Evolutionary conservation across 2,329 filamentous ascomycete species (phyloP), one percentile per base, ranked within the genome.

Genomic region (Colletotrichum falcatum): DNA sequence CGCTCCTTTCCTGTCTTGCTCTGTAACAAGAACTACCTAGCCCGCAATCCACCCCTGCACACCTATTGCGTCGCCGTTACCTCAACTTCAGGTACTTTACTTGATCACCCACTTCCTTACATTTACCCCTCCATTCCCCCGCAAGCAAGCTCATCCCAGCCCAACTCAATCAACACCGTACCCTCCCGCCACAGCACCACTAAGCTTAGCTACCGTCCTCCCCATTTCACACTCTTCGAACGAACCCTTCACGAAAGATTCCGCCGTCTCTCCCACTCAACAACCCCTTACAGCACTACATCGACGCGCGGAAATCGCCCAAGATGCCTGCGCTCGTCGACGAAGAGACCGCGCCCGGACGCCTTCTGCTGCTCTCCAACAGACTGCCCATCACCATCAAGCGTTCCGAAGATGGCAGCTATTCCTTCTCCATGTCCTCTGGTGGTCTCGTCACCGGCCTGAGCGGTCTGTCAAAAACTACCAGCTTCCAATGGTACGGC

Each of bases 401-500:
- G 84, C 92, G 94, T 75, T 92, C 92, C 63, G 94, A 96, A 62
- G 94, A 97, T 85, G 95, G 94, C 77, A 92, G 92, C 80, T 99
- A 97, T 84, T 89, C 91, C 78, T 97, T 97, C 82, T 94, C 92
- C 79, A 97, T 98, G 93, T 98, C 95, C 56, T 98, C 96, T 2
- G 96, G 96, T 68, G 96, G 96, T 49, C 89, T 99, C 49, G 96
- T 98, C 77, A 97, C 94, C 61, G 96, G 96, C 26, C 86, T 99
- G 72, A 97, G 94, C 75, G 96, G 96, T 33, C 84, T 98, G 69
- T 92, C 93, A 76, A 98, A 98, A 83, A 92, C 94, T 39, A 97
- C 94, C 33, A 95, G 91, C 75, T 98, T 98, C 82, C 93, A 96
- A 81, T 99, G 96, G 96, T 98, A 98, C 82, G 96, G 96, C 75